A percentile compares a stretch with the other conserved stretches of the same genome.
These are phyloP conservation scores for Cylindrotheca closterium DNA, from an alignment of 108 stramenopile species.

Conservation along the genomic window DNA sequence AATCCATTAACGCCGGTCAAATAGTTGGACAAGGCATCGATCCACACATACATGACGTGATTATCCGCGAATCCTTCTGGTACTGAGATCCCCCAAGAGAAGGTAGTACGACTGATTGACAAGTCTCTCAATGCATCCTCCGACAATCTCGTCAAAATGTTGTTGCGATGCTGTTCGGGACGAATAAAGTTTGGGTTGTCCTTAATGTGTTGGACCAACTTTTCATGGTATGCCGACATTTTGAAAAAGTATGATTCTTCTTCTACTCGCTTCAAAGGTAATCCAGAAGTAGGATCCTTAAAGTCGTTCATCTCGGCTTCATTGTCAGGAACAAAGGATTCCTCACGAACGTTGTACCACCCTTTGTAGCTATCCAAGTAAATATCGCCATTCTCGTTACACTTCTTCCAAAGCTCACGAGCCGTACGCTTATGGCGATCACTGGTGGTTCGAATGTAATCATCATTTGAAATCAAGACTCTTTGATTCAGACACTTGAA, in stretches of 20 bases:
- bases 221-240: constrained; percentile 91
- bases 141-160: constrained; percentile 81
- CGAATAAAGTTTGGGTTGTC: constrained; percentile 90
- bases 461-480: constrained; percentile 90
- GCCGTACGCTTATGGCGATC: constrained; percentile 86
- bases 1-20: constrained; percentile 89
- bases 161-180: constrained; percentile 85
- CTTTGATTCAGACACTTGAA: constrained; percentile 93
- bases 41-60: constrained; percentile 99
- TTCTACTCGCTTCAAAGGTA: constrained; percentile 90
- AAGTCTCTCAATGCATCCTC: constrained; percentile 87
- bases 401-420: constrained; percentile 86
- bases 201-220: constrained; percentile 79
- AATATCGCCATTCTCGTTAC: constrained; percentile 87
- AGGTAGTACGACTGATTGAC: constrained; percentile 93
- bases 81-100: constrained; percentile 94
- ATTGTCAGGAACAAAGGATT: constrained; percentile 94
- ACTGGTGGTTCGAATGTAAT: constrained; percentile 95
- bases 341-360: constrained; percentile 98
- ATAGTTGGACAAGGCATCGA: constrained; percentile 98
- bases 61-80: constrained; percentile 90
- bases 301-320: constrained; percentile 90
- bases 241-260: constrained; percentile 99
- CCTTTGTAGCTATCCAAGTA: constrained; percentile 91
- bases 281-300: constrained; percentile 85